A percentile compares a stretch with the other conserved stretches of the same genome.
These are phyloP conservation scores for Ogataea nakhonphanomensis DNA, from an alignment of 805 yeast genomes.

Conservation along the genomic window DNA sequence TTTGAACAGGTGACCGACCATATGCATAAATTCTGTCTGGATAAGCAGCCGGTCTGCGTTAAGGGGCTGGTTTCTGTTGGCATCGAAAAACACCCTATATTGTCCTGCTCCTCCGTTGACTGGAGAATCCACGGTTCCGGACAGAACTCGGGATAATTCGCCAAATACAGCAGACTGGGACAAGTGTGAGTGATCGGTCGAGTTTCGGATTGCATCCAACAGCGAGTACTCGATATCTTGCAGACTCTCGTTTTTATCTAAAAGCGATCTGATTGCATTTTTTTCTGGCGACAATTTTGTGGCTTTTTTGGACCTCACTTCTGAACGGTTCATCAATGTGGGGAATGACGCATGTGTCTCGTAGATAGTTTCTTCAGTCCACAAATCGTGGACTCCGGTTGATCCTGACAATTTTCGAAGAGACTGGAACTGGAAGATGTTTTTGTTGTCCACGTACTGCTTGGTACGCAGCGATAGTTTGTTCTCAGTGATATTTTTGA, in stretches of 20 bases:
- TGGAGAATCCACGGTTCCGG: slow-evolving; percentile 90
- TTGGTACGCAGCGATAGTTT: slow-evolving; percentile 59
- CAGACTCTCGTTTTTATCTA: slow-evolving; percentile 68
- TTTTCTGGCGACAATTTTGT: slow-evolving; percentile 76
- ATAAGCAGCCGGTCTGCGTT: slow-evolving; percentile 11
- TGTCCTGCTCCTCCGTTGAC: slow-evolving; percentile 91
- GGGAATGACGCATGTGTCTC: slow-evolving; percentile 79
- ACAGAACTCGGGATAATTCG: slow-evolving; percentile 64
- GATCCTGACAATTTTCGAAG: slow-evolving; percentile 73
- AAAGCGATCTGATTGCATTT: slow-evolving; percentile 69
- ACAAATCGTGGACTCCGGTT: slow-evolving; percentile 65
- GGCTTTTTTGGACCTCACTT: slow-evolving; percentile 47
- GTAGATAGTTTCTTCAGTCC: slow-evolving; percentile 86
- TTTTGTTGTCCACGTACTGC: slow-evolving; percentile 71
- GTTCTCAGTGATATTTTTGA: slow-evolving; percentile 39
- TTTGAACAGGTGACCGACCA: slow-evolving; percentile 59
- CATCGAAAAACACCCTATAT: slow-evolving; percentile 64
- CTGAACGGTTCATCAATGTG: slow-evolving; percentile 81
- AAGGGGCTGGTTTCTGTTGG: slow-evolving; percentile 22
- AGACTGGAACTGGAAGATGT: slow-evolving; percentile 65
- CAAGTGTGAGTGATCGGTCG: slow-evolving; percentile 23
- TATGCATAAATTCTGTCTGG: slow-evolving; percentile 58
- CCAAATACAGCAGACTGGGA: slow-evolving; percentile 43
- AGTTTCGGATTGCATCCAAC: slow-evolving; percentile 41
- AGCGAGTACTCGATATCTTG: slow-evolving; percentile 62